Percentiles rank a stretch among this genome's conserved stretches.
Evolutionary conservation across 2,329 filamentous ascomycete genomes (phyloP).

Genomic region (Colletotrichum sp.): DNA sequence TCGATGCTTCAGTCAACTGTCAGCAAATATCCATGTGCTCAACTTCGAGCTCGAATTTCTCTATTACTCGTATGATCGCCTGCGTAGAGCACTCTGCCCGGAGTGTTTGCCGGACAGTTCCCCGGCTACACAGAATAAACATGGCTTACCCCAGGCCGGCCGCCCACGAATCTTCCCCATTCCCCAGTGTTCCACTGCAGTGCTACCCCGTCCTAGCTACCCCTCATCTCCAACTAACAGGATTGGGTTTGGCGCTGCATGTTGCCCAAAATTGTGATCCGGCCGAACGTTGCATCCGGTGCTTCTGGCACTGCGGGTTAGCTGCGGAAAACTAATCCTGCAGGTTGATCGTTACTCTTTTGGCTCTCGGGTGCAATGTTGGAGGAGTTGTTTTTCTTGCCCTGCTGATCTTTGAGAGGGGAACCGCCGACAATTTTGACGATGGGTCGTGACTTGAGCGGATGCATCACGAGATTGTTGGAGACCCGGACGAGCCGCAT

Average conservation of each 20-base stretch:
- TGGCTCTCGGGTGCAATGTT: neutral
- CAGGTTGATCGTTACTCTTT: neutral
- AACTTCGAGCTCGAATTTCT: neutral
- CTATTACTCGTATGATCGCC: neutral
- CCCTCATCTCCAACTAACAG: neutral
- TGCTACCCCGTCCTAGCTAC: neutral
- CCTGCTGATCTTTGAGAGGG: neutral
- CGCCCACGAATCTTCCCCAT: neutral
- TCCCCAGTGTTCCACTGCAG: neutral
- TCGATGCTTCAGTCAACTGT: neutral
- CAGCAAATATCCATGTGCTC: neutral
- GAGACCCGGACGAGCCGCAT: neutral
- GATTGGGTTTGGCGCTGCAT: neutral
- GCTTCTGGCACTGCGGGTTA: neutral
- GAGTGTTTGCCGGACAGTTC: neutral
- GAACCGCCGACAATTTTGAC: constrained; percentile 14
- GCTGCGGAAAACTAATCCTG: neutral
- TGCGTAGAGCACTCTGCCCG: neutral
- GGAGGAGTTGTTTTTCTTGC: neutral
- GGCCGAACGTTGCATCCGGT: neutral
- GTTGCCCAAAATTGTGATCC: neutral
- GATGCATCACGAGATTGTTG: neutral
- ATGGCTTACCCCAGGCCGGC: neutral
- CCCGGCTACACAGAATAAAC: neutral
- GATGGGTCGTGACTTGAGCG: neutral